A percentile compares a stretch with the other conserved stretches of the same genome.
These are phyloP conservation scores for Funneliformis mosseae DNA, from an alignment of 192 early-diverging fungal species.

Conservation along the genomic window DNA sequence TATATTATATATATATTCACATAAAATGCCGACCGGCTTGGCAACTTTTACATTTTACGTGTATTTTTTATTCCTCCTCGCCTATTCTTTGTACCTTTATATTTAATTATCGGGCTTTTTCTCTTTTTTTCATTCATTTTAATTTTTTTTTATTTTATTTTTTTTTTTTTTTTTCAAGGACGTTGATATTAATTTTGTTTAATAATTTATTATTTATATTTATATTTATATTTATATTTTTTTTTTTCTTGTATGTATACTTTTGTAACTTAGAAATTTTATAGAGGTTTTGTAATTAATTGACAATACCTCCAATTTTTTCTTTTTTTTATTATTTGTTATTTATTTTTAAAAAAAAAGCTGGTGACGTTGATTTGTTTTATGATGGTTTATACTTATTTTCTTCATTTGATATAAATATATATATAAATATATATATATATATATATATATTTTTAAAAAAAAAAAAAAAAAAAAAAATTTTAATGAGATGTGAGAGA, in stretches of 20 bases:
- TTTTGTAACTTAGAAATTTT: background rate
- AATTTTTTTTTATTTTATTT: background rate
- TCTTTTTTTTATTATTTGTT: no score
- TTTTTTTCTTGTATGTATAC: background rate
- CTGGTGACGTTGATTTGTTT: no score
- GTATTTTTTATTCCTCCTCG: background rate
- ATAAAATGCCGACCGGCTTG: slow-evolving; percentile 23
- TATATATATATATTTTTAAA: no score
- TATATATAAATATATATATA: no score
- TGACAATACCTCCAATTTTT: background rate
- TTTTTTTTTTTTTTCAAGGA: background rate
- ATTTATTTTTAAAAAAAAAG: background rate
- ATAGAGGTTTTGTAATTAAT: background rate
- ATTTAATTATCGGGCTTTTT: background rate
- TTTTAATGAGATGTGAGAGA: background rate
- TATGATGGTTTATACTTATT: no score
- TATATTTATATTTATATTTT: no score
- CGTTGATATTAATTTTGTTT: no score
- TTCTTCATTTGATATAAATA: no score
- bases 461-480: no score
- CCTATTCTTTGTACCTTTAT: background rate
- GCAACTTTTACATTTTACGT: background rate
- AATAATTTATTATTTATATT: no score
- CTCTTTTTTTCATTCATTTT: background rate
- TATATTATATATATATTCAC: background rate